Evolutionary conservation across 2,329 filamentous ascomycete genomes (phyloP).

Genomic region (Polytolypa hystricis): DNA sequence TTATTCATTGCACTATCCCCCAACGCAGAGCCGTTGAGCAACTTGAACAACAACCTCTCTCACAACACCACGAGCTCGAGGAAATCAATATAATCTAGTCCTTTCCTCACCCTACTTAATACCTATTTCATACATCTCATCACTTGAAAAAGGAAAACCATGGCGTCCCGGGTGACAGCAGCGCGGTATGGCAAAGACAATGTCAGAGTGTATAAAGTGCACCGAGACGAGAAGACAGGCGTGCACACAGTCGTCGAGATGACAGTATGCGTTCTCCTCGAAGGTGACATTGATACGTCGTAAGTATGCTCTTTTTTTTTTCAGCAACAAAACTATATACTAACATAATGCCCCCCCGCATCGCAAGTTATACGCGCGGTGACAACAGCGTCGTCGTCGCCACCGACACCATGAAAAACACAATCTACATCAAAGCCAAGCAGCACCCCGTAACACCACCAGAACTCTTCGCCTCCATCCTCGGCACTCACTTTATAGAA

Average conservation of each 20-base stretch:
- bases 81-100: neutral
- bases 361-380: slow-evolving; percentile 70
- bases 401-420: slow-evolving; percentile 98
- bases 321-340: slow-evolving; percentile 4
- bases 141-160: no score
- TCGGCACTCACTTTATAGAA: slow-evolving; percentile 80
- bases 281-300: slow-evolving; percentile 82
- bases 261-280: slow-evolving; percentile 84
- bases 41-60: no score
- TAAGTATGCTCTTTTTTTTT: slow-evolving; percentile 32
- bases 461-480: slow-evolving; percentile 76
- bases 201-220: slow-evolving; percentile 92
- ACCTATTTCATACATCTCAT: neutral
- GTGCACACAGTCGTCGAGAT: slow-evolving; percentile 84
- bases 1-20: no score
- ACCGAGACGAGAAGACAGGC: slow-evolving; percentile 64
- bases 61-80: no score
- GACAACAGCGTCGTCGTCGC: slow-evolving; percentile 94
- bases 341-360: neutral
- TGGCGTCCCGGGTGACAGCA: slow-evolving; percentile 25
- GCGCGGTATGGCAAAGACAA: slow-evolving; percentile 66
- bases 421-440: slow-evolving; percentile 88
- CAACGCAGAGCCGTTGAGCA: no score
- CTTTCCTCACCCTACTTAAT: neutral
- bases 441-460: slow-evolving; percentile 85